phyloP scores from a whole-genome alignment of 805 yeast species.

The Starmerella vitae region DNA sequence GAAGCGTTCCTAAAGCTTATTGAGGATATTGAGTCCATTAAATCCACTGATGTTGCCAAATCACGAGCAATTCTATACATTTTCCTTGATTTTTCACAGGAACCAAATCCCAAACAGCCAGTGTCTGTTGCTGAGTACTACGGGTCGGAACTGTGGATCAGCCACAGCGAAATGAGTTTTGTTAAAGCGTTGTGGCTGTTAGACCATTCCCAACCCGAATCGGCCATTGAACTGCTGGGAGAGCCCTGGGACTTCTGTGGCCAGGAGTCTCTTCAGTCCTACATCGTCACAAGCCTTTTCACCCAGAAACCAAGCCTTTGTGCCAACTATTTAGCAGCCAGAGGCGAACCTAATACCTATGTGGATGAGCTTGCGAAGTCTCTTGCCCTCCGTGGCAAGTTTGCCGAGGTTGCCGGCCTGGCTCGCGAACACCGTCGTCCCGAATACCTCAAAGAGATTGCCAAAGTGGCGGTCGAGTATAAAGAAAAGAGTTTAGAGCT shows the following conservation, averaged over 20 bases:
- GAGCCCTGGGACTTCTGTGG: slow-evolving; percentile 11
- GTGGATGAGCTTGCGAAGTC: slow-evolving; percentile 10
- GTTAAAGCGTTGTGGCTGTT: slow-evolving; percentile 13
- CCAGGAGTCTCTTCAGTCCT: slow-evolving; percentile 7
- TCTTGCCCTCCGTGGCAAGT: slow-evolving; percentile 11
- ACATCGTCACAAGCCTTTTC: slow-evolving; percentile 8
- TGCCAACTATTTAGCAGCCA: slow-evolving; percentile 8
- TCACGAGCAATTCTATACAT: slow-evolving; percentile 12
- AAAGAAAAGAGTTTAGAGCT: slow-evolving; percentile 7
- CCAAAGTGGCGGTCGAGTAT: slow-evolving; percentile 5
- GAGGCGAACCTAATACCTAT: slow-evolving; percentile 2
- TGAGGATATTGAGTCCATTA: slow-evolving; percentile 4
- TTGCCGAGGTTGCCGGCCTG: slow-evolving; percentile 13
- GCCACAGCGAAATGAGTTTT: slow-evolving; percentile 9
- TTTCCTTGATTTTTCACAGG: slow-evolving; percentile 10
- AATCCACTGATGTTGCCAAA: background rate
- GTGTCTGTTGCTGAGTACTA: slow-evolving; percentile 14
- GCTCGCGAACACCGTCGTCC: slow-evolving; percentile 5
- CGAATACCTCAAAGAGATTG: slow-evolving; percentile 8
- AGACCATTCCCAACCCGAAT: slow-evolving; percentile 10
- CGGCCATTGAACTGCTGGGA: slow-evolving; percentile 10
- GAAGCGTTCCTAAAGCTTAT: slow-evolving; percentile 8
- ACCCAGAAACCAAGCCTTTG: slow-evolving; percentile 4
- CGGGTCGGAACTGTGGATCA: slow-evolving; percentile 14
- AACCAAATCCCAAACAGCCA: background rate